A percentile compares a stretch with the other conserved stretches of the same genome.
Conservation (phyloP, 768 basidiomycete species). For the Pisolithus marmoratus region DNA sequence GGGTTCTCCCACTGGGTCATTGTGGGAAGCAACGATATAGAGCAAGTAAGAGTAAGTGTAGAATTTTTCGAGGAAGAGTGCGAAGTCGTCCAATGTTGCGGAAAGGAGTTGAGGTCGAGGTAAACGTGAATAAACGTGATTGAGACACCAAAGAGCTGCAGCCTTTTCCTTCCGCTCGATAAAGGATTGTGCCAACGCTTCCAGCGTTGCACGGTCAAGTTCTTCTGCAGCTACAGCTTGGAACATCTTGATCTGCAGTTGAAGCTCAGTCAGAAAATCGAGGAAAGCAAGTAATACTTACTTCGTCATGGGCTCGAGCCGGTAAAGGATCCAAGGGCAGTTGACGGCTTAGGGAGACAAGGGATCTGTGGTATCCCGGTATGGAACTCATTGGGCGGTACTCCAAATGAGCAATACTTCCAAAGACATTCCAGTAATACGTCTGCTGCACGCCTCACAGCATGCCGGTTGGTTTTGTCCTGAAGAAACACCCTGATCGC, state of each 20-base stretch:
- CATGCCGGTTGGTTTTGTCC: conserved; percentile 22
- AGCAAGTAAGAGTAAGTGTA: conserved; percentile 30
- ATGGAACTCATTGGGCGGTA: conserved; percentile 6
- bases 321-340: conserved; percentile 7
- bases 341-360: conserved; percentile 23
- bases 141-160: conserved; percentile 39
- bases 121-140: conserved; percentile 32
- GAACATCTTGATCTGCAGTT: conserved; percentile 30
- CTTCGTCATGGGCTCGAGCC: conserved; percentile 6
- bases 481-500: conserved; percentile 43
- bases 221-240: conserved; percentile 26
- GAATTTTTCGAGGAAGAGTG: conserved; percentile 30
- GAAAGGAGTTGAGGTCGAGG: conserved; percentile 21
- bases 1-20: conserved; percentile 20
- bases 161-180: conserved; percentile 16
- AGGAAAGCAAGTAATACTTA: conserved; percentile 2
- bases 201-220: conserved; percentile 22
- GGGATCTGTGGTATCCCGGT: conserved; percentile 4
- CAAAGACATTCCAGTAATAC: conserved; percentile 43
- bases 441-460: conserved; percentile 29
- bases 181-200: conserved; percentile 29
- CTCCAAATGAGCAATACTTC: conserved; percentile 38
- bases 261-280: background rate
- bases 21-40: conserved; percentile 19
- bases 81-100: conserved; percentile 21